A percentile compares a stretch with the other conserved stretches of the same genome.
These are phyloP conservation scores for Sabuloglossum arenarium DNA, from an alignment of 495 filamentous ascomycete genomes.

Conservation along the genomic window DNA sequence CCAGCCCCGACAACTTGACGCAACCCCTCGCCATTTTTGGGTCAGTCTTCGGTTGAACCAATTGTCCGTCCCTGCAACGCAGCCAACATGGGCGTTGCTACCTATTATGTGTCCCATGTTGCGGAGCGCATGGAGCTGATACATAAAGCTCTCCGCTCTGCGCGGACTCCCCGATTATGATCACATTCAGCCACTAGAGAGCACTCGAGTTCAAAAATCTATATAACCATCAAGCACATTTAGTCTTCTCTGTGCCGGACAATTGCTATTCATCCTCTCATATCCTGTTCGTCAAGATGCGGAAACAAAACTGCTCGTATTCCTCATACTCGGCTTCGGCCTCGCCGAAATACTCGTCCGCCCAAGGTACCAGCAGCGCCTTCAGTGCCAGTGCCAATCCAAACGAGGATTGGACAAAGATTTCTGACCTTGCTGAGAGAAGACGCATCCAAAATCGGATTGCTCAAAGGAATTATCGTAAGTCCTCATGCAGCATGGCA, in stretches of 20 bases:
- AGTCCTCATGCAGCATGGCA: constrained; percentile 1
- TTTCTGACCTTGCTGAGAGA: constrained; percentile 36
- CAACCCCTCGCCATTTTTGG: background rate
- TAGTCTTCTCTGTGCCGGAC: background rate
- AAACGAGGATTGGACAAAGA: constrained; percentile 36
- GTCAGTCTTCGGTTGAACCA: background rate
- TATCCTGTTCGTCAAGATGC: constrained; percentile 12
- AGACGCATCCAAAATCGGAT: constrained; percentile 39
- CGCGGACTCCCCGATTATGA: background rate
- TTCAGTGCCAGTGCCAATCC: constrained; percentile 94
- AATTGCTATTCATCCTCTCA: background rate
- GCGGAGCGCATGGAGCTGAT: background rate
- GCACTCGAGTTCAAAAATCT: background rate
- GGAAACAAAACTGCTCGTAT: constrained; percentile 21
- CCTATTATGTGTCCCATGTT: background rate
- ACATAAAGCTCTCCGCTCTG: constrained; percentile 1
- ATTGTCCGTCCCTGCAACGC: background rate
- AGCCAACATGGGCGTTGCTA: background rate
- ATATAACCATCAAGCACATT: background rate
- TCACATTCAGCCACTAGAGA: background rate
- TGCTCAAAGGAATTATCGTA: constrained; percentile 40
- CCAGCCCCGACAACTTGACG: background rate
- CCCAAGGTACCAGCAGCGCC: constrained; percentile 72
- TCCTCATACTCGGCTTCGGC: constrained; percentile 15
- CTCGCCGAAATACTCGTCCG: constrained; percentile 36